Evolutionary conservation across 371 early-diverging fungal genomes (phyloP), one percentile per base, ranked within the genome.

Genomic region (Phascolomyces articulosus): DNA sequence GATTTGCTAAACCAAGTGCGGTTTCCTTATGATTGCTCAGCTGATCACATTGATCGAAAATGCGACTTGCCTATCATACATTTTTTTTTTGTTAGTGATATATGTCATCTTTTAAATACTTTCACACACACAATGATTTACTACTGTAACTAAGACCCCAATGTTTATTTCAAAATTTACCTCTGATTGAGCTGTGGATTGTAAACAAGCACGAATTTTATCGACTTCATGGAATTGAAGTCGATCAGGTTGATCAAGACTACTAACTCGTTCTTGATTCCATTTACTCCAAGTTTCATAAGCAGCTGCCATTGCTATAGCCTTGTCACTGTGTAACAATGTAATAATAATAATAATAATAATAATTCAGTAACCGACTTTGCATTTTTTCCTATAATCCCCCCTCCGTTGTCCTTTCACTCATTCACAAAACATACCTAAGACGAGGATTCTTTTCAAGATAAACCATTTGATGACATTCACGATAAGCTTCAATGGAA

Each of bases 261-360:
- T 51, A n/a, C 29, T 49, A 20, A 48, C 38, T 48, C 74, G 79
- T 11, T 77, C 71, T 27, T 67, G 60, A 47, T 73, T 78, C 82
- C 82, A 82, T 59, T 72, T 68, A 65, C 75, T 79, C 73, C 75
- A 77, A 24, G 77, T 71, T 48, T 79, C 73, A 61, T 77, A 82
- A 59, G 82, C 82, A 47, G 77, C 74, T 8, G 82, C 82, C 82
- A 82, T 79, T 16, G 77, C 82, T 40, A 82, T 75, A 11, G 72
- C 72, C 53, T 82, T 82, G 63, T 82, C 79, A 71, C 82, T 81
- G 60, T 51, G 56, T 29, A 62, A 49, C 28, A 21, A 27, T 48
- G 7, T 21, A 11, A 18, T 40, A n/a, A 44, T 26, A 13, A 57
- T 20, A 48, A 40, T n/a, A n/a, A n/a, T n/a, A n/a, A n/a, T n/a